Percentiles rank a stretch among this genome's conserved stretches.
Evolutionary conservation across 1,284 basidiomycete species (phyloP).

Genomic region (Xerocomus minutiporus): DNA sequence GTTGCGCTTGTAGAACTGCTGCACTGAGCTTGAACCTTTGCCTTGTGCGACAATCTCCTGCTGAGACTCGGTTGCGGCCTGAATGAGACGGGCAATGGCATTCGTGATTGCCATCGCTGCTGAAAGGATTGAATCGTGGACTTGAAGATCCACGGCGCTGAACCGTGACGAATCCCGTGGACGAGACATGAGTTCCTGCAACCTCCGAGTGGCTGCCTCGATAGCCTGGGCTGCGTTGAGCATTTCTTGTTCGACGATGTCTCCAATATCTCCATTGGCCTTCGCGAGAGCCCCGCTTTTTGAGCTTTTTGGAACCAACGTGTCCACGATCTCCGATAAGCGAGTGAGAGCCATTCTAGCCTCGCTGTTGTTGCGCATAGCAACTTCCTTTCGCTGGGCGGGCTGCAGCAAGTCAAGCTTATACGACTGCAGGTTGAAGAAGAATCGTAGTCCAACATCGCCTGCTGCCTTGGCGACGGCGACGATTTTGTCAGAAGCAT

Average conservation of each 20-base stretch:
- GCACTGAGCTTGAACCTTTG: slow-evolving; percentile 82
- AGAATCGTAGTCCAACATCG: slow-evolving; percentile 86
- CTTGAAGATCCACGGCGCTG: slow-evolving; percentile 89
- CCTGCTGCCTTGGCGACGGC: slow-evolving; percentile 83
- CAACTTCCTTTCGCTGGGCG: slow-evolving; percentile 78
- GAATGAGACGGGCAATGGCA: slow-evolving; percentile 92
- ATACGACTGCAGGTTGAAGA: slow-evolving; percentile 95
- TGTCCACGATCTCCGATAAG: slow-evolving; percentile 85
- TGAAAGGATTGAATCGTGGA: slow-evolving; percentile 95
- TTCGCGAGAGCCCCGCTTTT: slow-evolving; percentile 69
- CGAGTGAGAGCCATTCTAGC: slow-evolving; percentile 76
- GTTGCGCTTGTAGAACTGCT: slow-evolving; percentile 99
- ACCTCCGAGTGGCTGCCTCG: slow-evolving; percentile 84
- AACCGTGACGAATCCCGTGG: slow-evolving; percentile 82
- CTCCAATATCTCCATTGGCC: slow-evolving; percentile 90
- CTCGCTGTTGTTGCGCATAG: slow-evolving; percentile 88
- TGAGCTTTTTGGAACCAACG: slow-evolving; percentile 78
- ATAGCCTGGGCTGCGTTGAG: slow-evolving; percentile 89
- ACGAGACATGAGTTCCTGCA: slow-evolving; percentile 87
- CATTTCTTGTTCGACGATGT: slow-evolving; percentile 98
- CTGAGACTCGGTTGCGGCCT: slow-evolving; percentile 95
- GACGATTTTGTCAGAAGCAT: slow-evolving; percentile 87
- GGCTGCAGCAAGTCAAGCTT: slow-evolving; percentile 78
- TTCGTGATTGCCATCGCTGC: slow-evolving; percentile 93
- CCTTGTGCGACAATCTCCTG: slow-evolving; percentile 97